Evolutionary conservation across 2,329 filamentous ascomycete genomes (phyloP), one percentile per base, ranked within the genome.

Genomic region (Clonostachys byssicola): DNA sequence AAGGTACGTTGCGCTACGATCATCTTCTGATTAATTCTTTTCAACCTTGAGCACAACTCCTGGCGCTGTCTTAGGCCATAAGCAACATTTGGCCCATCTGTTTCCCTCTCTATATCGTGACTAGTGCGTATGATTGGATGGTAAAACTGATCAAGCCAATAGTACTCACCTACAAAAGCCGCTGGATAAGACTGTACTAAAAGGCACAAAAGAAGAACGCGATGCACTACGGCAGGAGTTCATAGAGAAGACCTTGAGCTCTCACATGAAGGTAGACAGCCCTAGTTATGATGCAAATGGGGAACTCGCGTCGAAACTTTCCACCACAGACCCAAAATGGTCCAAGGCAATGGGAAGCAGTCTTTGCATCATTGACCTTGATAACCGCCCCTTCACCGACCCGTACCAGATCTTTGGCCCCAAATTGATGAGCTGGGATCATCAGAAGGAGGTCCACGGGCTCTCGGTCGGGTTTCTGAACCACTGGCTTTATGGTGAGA

Each of bases 311-410:
- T 62, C 56, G 53, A 52, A 60, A 10, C 57, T 68, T 9, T 51
- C 57, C 7, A 56, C 57, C 7, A 56, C 51, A 7, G 48, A 58
- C n/a, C n/a, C 49, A 4, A 43, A 57, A n/a, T 71, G 66, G 55
- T 61, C 55, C 10, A 49, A 63, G 38, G 47, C 56, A 9, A 52
- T 73, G 38, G 64, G 67, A 45, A 57, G 69, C 52, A 60, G 68
- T 3, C 54, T 73, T 8, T 72, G 69, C 64, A 71, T 73, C 51
- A 68, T 73, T 51, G 70, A 73, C 48, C 59, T 73, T 42, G 71
- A 73, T 54, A 71, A 65, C 54, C 67, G 71, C 33, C 55, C 56
- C 3, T 72, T 72, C 46, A 52, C 62, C 43, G 55, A 57, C 41
- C 50, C 62, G 5, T 63, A 64, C 33, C 57, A 65, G 52, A 57